Evolutionary conservation across 2,329 filamentous ascomycete genomes (phyloP), one percentile per base, ranked within the genome.

Genomic region (Colletotrichum sojae): DNA sequence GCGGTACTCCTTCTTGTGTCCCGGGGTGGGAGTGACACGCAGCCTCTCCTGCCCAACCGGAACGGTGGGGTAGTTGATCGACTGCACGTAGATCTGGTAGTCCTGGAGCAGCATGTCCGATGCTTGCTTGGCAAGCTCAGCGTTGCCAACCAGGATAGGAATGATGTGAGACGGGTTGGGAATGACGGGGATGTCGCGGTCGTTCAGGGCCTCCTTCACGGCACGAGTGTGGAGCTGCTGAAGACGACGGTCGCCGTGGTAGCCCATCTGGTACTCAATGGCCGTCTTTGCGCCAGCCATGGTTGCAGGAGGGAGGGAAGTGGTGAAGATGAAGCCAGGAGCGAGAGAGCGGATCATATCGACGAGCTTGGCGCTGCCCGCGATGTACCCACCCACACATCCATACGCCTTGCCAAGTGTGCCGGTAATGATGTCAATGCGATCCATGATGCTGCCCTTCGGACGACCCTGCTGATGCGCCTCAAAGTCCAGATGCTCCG

Each of bases 241-340:
- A 56, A 98, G 90, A 63, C 92, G 89, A 61, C 96, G 92, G 80
- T 99, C 96, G 65, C 94, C 94, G 75, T 92, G 89, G 79, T 97
- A 92, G 58, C 86, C 85, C 84, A 94, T 92, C 81, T 98, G 96
- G 79, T 98, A 98, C 78, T 98, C 93, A 76, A 99, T 98, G 43
- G 96, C 94, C 1, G 94, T 87, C 79, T 91, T 90, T 22, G 96
- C 96, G 63, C 96, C 96, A 20, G 96, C 95, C 96, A 99, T 99
- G 71, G 94, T 97, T 15, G 96, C 94, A 0, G 96, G 96, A 4
- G 96, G 96, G 13, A 99, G 90, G 10, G 95, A 97, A 5, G 96
- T 99, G 54, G 96, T 99, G 85, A 99, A 99, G 81, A 99, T 99
- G 84, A 99, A 99, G 31, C 96, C 96, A 4, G 96, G 95, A 1